Evolutionary conservation across 2,329 filamentous ascomycete genomes (phyloP), one percentile per base, ranked within the genome.

Genomic region (Penicillium hesseltinei): DNA sequence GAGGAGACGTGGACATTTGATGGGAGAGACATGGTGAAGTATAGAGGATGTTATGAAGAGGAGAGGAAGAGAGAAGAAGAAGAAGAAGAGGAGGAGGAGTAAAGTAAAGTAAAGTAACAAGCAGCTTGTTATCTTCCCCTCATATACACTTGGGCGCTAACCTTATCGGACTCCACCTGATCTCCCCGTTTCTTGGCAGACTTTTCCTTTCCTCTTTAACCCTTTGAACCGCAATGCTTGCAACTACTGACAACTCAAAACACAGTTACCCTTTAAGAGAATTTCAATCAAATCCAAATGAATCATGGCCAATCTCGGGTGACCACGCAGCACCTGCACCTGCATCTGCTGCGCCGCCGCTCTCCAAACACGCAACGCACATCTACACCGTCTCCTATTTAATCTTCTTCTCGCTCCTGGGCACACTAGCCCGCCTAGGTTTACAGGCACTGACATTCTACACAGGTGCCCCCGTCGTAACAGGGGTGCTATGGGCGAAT

Each of bases 401-500:
- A 25, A 80, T 95, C 57, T 81, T 97, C 69, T 97, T 96, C 75
- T 87, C 92, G 19, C 82, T 97, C 19, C 75, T 93, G 39, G 93
- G 93, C 36, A 94, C 92, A 0, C 82, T 97, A 27, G 90, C 91
- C 0, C 85, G 93, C 11, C 78, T 97, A 0, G 92, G 92, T 4
- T 77, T 96, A 8, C 85, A 92, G 69, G 87, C 88, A 46, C 77
- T 97, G 51, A 94, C 91, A 0, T 84, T 82, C 55, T 97, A 96
- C 71, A 86, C 89, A 1, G 88, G 88, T 23, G 85, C 89, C 0
- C 91, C 92, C 0, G 79, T 94, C 23, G 78, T 85, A 5, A 92
- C 90, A 54, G 83, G 85, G 50, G 87, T 89, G 2, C 75, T 96
- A 23, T 97, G 93, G 93, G 88, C 92, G 59, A 97, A 97, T 68